Conservation (phyloP, 2,329 filamentous ascomycete species). For the Colletotrichum melonis region DNA sequence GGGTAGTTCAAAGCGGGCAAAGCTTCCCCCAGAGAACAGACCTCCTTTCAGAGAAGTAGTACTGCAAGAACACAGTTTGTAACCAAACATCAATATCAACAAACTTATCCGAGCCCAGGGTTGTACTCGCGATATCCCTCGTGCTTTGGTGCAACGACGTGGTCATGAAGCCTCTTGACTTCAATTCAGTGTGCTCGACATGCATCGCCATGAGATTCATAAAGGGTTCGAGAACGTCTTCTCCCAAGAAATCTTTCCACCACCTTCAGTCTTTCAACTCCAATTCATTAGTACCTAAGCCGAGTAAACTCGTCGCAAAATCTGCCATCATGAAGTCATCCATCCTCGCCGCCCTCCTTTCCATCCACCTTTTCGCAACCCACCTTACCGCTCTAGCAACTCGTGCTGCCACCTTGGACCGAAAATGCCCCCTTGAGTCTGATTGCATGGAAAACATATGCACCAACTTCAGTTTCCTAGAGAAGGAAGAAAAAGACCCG, state of each 20-base stretch:
- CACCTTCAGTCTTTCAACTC: not conserved
- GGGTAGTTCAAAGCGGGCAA: not conserved
- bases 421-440: conserved; percentile 8
- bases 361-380: not conserved
- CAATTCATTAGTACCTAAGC: not conserved
- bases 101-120: not conserved
- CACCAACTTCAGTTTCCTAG: not conserved
- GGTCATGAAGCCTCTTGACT: not conserved
- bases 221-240: not conserved
- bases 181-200: not conserved
- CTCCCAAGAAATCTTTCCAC: not conserved
- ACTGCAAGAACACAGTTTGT: not conserved
- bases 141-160: not conserved
- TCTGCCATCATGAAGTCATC: not conserved
- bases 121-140: not conserved
- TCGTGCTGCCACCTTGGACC: not conserved
- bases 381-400: not conserved
- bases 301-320: not conserved
- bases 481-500: not conserved
- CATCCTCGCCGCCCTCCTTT: not conserved
- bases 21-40: not conserved
- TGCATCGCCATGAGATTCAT: not conserved
- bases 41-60: not conserved
- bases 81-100: no score
- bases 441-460: conserved; percentile 1